Percentiles rank a stretch among this genome's conserved stretches.
phyloP scores from a whole-genome alignment of 768 basidiomycete genomes.

The Stropharia rugosoannulata region DNA sequence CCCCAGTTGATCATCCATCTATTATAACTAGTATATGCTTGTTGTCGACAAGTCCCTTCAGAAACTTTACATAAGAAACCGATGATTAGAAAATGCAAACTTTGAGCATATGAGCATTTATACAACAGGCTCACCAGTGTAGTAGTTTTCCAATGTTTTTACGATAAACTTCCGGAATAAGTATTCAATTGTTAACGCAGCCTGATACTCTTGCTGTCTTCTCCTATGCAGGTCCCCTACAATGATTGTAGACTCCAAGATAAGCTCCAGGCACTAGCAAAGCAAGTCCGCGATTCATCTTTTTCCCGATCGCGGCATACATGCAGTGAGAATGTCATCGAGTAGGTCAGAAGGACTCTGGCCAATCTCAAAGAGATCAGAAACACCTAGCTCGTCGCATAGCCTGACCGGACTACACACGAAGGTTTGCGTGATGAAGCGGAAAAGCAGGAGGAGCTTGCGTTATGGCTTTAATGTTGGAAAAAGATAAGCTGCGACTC shows the following conservation, averaged over 20 bases:
- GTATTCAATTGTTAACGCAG: slow-evolving; percentile 53
- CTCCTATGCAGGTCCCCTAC: slow-evolving; percentile 58
- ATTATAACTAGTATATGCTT: slow-evolving; percentile 25
- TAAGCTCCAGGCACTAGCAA: slow-evolving; percentile 57
- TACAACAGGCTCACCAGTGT: slow-evolving; percentile 50
- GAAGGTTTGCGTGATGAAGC: slow-evolving; percentile 75
- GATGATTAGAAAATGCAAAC: slow-evolving; percentile 7
- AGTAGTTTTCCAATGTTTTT: slow-evolving; percentile 55
- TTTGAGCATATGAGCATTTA: not conserved
- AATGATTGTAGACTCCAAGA: slow-evolving; percentile 67
- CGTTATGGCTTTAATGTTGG: slow-evolving; percentile 53
- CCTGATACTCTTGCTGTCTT: slow-evolving; percentile 61
- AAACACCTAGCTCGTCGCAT: slow-evolving; percentile 42
- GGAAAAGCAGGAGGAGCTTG: slow-evolving; percentile 61
- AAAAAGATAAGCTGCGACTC: slow-evolving; percentile 47
- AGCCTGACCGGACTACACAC: slow-evolving; percentile 64
- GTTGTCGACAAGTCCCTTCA: slow-evolving; percentile 60
- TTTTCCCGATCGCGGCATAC: slow-evolving; percentile 69
- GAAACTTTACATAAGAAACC: slow-evolving; percentile 46
- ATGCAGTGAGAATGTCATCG: slow-evolving; percentile 76
- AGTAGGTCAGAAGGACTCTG: slow-evolving; percentile 65
- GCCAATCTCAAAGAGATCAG: slow-evolving; percentile 78
- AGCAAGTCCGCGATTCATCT: slow-evolving; percentile 63
- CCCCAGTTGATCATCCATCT: slow-evolving; percentile 45
- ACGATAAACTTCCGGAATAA: slow-evolving; percentile 51